Evolutionary conservation across 345 rosid genomes (phyloP), one percentile per base, ranked within the genome.

Genomic region (Eucalyptus polybractea): DNA sequence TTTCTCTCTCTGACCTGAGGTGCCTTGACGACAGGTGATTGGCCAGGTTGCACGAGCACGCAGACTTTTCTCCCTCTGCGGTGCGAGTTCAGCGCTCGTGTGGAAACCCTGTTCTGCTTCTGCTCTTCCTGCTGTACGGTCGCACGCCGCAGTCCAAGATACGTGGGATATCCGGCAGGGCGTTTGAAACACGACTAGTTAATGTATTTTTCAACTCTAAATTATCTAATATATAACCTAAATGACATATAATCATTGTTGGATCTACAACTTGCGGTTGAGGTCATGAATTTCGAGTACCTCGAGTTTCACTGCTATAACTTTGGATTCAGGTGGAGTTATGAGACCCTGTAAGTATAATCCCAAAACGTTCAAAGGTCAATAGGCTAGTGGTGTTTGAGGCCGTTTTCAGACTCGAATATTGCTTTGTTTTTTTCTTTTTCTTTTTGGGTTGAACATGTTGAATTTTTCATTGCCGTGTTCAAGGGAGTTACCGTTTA

Each of bases 281-380:
- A 37, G 13, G 40, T 37, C 2, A 37, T 37, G 81, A 37, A 72
- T 72, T 72, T 37, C 27, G 7, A 72, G 81, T 15, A 72, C 80
- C 44, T 16, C 80, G 19, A 62, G 17, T 62, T 7, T 62, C 0
- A 62, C 33, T 11, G 0, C 0, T 8, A n/a, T 7, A n/a, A 29
- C 72, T 62, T 65, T 4, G 31, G 72, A 62, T 2, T 7, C 17
- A 10, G 19, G 33, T 14, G 72, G 72, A 27, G 9, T 65, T 29
- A n/a, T 13, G 76, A 65, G 10, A n/a, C 21, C 76, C 76, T 14
- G 10, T 4, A 65, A 72, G 81, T 33, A 22, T 13, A 72, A 37
- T 33, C 45, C 25, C 19, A 10, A 37, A 33, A 3, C 80, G 42
- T 16, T 33, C 44, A 3, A 69, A 69, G 42, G 13, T 33, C 25